These are phyloP conservation scores for Cytospora piceicola DNA, from an alignment of 2,329 filamentous ascomycete genomes.

Conservation along the genomic window DNA sequence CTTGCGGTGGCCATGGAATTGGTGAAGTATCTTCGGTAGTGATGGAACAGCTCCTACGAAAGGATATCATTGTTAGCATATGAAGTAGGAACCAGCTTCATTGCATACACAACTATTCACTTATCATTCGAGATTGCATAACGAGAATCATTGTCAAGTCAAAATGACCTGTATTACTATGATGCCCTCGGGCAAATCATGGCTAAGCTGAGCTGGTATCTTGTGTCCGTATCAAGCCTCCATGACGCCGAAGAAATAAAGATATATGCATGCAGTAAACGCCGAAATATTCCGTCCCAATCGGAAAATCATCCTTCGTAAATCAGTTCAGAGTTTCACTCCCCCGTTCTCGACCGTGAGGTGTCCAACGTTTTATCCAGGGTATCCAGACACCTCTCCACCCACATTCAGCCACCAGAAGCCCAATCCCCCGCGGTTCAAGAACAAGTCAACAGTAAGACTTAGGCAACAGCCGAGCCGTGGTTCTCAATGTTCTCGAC, in stretches of 20 bases:
- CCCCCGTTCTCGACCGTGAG: background rate
- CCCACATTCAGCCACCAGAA: background rate
- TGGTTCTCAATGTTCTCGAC: slow-evolving; percentile 39
- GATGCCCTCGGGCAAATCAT: background rate
- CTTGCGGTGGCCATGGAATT: too few species aligned
- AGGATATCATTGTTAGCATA: too few species aligned
- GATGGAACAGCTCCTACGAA: too few species aligned
- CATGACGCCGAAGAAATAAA: slow-evolving; percentile 11
- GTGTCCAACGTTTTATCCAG: slow-evolving; percentile 17
- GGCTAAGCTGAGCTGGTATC: slow-evolving; percentile 12
- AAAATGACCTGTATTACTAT: slow-evolving; percentile 12
- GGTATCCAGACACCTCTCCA: slow-evolving; percentile 19
- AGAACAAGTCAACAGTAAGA: too few species aligned
- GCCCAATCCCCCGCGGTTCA: background rate
- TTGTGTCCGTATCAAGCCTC: slow-evolving; percentile 3
- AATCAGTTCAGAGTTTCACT: slow-evolving; percentile 13
- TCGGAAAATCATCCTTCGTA: slow-evolving; percentile 11
- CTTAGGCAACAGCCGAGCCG: slow-evolving; percentile 41
- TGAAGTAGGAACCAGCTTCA: too few species aligned
- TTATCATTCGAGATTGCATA: background rate
- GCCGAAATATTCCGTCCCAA: slow-evolving; percentile 13
- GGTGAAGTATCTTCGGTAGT: too few species aligned
- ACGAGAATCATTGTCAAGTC: slow-evolving; percentile 1
- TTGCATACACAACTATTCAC: too few species aligned
- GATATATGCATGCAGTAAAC: slow-evolving; percentile 13